Percentiles rank a stretch among this genome's conserved stretches.
Evolutionary conservation across 129 eudicot genomes (phyloP).

Genomic region (Rutidosis leptorrhynchoides): DNA sequence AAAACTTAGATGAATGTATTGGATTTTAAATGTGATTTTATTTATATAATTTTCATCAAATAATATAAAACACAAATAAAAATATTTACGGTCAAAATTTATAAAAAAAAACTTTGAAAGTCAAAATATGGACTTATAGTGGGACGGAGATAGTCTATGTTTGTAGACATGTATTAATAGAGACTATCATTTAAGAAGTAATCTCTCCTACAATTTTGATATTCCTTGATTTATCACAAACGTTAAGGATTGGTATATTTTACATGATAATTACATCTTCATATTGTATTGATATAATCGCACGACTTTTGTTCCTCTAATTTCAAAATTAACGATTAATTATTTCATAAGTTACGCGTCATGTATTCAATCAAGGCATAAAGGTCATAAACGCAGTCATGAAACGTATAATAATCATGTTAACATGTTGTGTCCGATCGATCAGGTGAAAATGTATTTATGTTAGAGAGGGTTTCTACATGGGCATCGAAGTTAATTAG

Average conservation of each 20-base stretch:
- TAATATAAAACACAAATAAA: no score
- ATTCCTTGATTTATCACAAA: slow-evolving; percentile 3
- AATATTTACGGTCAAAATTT: no score
- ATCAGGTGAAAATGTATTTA: not conserved
- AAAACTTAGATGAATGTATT: no score
- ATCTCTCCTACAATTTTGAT: no score
- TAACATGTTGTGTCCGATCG: not conserved
- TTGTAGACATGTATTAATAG: no score
- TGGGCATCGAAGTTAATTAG: not conserved
- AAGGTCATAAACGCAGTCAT: not conserved
- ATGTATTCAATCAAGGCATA: not conserved
- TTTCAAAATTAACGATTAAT: not conserved
- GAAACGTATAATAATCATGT: not conserved
- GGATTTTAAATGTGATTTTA: no score
- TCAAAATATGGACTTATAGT: no score
- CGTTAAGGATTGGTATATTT: slow-evolving; percentile 19
- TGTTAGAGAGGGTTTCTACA: not conserved
- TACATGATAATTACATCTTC: no score
- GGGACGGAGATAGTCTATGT: no score
- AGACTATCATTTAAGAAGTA: no score
- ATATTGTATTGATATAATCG: slow-evolving; percentile 11
- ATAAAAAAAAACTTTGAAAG: no score
- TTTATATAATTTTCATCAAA: no score
- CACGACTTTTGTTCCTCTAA: not conserved
- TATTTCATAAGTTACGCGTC: not conserved